Conservation (phyloP, 805 yeast genomes). For the Saccharomycopsis sp. region DNA sequence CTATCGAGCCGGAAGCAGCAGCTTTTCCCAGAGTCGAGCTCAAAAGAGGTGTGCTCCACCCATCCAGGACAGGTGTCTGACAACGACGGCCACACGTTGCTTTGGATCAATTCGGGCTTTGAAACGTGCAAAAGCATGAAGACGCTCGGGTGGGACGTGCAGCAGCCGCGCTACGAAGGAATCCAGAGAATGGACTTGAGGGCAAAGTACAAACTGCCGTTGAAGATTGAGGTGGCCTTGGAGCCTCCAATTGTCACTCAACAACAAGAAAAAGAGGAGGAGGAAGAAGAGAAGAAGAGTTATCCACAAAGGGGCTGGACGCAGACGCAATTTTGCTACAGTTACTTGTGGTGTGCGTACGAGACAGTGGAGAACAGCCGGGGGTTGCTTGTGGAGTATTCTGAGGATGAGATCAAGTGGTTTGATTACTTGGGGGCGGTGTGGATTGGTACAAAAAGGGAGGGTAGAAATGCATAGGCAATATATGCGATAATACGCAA, state of each 20-base stretch:
- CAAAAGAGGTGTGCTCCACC: conserved; percentile 42
- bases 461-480: too few relatives aligned
- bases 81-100: conserved; percentile 36
- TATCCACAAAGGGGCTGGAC: conserved; percentile 35
- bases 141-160: conserved; percentile 31
- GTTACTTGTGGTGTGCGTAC: conserved; percentile 52
- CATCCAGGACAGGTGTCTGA: conserved; percentile 34
- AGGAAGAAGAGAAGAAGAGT: conserved; percentile 28
- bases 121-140: conserved; percentile 35
- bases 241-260: conserved; percentile 42
- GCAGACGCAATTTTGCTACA: conserved; percentile 37
- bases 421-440: conserved; percentile 11
- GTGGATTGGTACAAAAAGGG: conserved; percentile 7
- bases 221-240: conserved; percentile 38
- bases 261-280: conserved; percentile 27
- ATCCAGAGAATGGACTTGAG: conserved; percentile 23
- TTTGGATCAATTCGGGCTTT: conserved; percentile 58
- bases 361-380: conserved; percentile 29
- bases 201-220: conserved; percentile 30
- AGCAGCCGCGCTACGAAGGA: conserved; percentile 24
- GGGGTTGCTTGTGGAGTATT: conserved; percentile 5
- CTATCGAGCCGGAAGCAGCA: conserved; percentile 26
- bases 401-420: conserved; percentile 5
- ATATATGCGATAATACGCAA: too few relatives aligned
- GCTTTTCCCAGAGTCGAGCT: conserved; percentile 20